These are phyloP conservation scores for Capillidium heterosporum DNA, from an alignment of 371 early-diverging fungal species.

Conservation along the genomic window DNA sequence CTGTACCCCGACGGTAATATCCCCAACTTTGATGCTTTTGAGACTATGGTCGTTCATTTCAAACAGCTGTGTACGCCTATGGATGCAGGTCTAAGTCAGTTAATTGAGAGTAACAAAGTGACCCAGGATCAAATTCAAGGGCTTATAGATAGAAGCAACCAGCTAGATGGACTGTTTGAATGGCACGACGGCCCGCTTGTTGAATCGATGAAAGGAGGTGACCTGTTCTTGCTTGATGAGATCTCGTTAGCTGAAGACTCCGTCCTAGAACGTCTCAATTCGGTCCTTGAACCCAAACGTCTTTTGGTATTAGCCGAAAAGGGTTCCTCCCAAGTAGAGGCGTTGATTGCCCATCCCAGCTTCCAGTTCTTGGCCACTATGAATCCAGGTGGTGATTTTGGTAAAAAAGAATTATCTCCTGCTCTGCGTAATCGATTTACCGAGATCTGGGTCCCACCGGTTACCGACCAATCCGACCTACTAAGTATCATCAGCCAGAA, in stretches of 20 bases:
- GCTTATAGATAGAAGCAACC: constrained; percentile 9
- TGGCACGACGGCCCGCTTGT: constrained; percentile 95
- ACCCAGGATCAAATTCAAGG: not conserved
- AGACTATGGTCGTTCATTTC: constrained; percentile 8
- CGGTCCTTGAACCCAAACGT: constrained; percentile 87
- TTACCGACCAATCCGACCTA: constrained; percentile 63
- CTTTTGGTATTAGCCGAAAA: constrained; percentile 89
- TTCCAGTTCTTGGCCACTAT: constrained; percentile 99
- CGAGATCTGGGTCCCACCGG: constrained; percentile 92
- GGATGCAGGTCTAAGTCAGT: not conserved
- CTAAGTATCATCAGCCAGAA: constrained; percentile 51
- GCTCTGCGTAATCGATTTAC: constrained; percentile 99
- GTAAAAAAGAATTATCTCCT: constrained; percentile 98
- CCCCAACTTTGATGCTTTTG: constrained; percentile 6
- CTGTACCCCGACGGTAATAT: too few relatives aligned
- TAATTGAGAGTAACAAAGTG: constrained; percentile 7
- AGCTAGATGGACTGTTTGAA: constrained; percentile 48
- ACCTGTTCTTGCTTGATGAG: constrained; percentile 95
- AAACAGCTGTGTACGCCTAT: not conserved
- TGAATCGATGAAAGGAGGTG: constrained; percentile 85
- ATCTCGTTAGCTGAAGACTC: constrained; percentile 99
- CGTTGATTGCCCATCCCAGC: constrained; percentile 41
- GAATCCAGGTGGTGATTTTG: constrained; percentile 99
- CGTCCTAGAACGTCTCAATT: constrained; percentile 97
- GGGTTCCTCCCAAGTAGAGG: constrained; percentile 50